phyloP scores from a whole-genome alignment of 2,329 filamentous ascomycete species.

The Stagonosporopsis tanaceti region DNA sequence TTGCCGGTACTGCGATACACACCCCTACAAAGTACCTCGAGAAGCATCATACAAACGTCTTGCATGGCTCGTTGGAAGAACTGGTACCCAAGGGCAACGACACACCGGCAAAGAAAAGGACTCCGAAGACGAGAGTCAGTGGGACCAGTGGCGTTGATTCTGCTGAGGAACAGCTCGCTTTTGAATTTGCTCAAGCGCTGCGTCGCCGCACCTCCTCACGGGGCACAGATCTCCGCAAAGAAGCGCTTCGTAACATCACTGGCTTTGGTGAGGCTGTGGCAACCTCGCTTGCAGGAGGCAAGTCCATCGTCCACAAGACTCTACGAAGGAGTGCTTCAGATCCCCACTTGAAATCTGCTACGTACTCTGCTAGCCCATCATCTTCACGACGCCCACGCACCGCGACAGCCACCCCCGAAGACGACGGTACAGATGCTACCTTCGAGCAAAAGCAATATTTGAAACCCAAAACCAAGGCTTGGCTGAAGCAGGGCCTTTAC shows the following conservation, averaged over 20 bases:
- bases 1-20: constrained; percentile 69
- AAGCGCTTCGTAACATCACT: constrained; percentile 42
- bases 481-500: constrained; percentile 83
- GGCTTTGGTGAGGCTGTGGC: constrained; percentile 40
- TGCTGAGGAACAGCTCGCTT: constrained; percentile 42
- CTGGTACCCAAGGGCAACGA: constrained; percentile 22
- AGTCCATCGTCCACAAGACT: constrained; percentile 41
- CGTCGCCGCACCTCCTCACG: constrained; percentile 45
- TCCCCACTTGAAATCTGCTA: constrained; percentile 30
- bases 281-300: constrained; percentile 48
- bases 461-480: constrained; percentile 70
- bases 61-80: constrained; percentile 40
- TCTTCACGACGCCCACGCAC: constrained; percentile 37
- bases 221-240: constrained; percentile 44
- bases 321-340: constrained; percentile 41
- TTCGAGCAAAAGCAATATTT: constrained; percentile 28
- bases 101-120: constrained; percentile 33
- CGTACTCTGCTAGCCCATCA: constrained; percentile 18
- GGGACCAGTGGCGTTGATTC: constrained; percentile 31
- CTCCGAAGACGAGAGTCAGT: constrained; percentile 20
- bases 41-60: constrained; percentile 48
- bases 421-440: constrained; percentile 24
- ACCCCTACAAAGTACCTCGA: constrained; percentile 57
- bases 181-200: constrained; percentile 44
- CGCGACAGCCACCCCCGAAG: constrained; percentile 25